Base-by-base conservation (phyloP, 2,329 filamentous ascomycete genomes). In the Ampelomyces quisqualis region DNA sequence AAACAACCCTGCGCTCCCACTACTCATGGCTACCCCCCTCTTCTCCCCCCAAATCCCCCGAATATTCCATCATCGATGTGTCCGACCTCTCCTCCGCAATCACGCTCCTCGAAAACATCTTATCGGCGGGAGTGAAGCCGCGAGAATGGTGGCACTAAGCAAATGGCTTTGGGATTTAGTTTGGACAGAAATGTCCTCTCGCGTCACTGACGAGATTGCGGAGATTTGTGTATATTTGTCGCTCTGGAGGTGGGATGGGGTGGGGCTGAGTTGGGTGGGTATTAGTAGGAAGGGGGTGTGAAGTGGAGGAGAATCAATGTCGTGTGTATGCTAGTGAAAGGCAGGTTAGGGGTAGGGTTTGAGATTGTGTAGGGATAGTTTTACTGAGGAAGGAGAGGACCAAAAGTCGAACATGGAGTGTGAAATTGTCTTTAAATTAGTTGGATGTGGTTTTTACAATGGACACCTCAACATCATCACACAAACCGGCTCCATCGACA, bases 111-210 rank as follows among this genome's bases (percentile, higher is more conserved):
- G 19, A 35, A 13, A 35, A 49, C 18, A 22, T 50, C 9, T n/a
- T n/a, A n/a, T n/a, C n/a, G n/a, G n/a, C n/a, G n/a, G n/a, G n/a
- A n/a, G n/a, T n/a, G n/a, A n/a, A n/a, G n/a, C n/a, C n/a, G n/a
- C n/a, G n/a, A n/a, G n/a, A n/a, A n/a, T n/a, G n/a, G n/a, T n/a
- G n/a, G n/a, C n/a, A n/a, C n/a, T n/a, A n/a, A n/a, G n/a, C n/a
- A n/a, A 39, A 5, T 54, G 49, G 49, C 31, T 13, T 7, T 54
- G 51, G 51, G 49, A 54, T 24, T 38, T 41, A 2, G 29, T 15
- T 6, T 52, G 49, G 49, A 42, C 44, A 24, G 46, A 54, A 27
- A n/a, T n/a, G n/a, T n/a, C n/a, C n/a, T n/a, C n/a, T n/a, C n/a
- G n/a, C n/a, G n/a, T n/a, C n/a, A n/a, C n/a, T n/a, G n/a, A 51